These are phyloP conservation scores for Thoreauomyces humboldtii DNA, from an alignment of 192 early-diverging fungal genomes.

Conservation along the genomic window DNA sequence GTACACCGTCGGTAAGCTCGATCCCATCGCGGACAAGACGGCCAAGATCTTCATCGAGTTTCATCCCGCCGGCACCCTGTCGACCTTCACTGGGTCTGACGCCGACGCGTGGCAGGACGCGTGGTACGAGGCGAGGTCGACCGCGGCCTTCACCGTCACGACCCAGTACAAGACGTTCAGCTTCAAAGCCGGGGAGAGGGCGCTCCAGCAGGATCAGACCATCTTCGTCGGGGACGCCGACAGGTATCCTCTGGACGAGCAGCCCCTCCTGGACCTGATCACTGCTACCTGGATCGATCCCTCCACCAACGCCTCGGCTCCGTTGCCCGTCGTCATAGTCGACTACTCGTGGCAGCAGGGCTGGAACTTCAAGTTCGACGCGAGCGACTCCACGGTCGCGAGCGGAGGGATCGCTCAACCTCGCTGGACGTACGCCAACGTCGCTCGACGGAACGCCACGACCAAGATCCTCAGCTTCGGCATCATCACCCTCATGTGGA, in stretches of 20 bases:
- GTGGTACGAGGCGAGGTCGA: not conserved
- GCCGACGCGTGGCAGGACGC: not conserved
- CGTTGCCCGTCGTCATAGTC: not conserved
- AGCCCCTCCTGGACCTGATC: not conserved
- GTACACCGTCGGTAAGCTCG: slow-evolving; percentile 5
- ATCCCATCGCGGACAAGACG: slow-evolving; percentile 1
- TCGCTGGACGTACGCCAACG: not conserved
- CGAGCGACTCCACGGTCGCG: not conserved
- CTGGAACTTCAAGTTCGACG: not conserved
- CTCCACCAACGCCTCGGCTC: not conserved
- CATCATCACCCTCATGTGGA: slow-evolving; percentile 9
- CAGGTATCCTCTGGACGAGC: not conserved
- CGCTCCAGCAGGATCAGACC: not conserved
- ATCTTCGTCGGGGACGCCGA: not conserved
- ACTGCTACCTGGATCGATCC: not conserved
- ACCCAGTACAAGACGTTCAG: not conserved
- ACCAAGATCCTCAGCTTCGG: not conserved
- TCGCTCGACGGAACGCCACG: not conserved
- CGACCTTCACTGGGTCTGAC: not conserved
- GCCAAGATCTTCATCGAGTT: not conserved
- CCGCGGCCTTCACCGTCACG: not conserved
- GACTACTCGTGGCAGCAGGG: slow-evolving; percentile 1
- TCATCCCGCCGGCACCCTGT: not conserved
- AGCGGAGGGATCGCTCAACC: not conserved
- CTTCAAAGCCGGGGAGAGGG: slow-evolving; percentile 3